phyloP scores from a whole-genome alignment of 148 eudicot species.

The Arctostaphylos glauca region DNA sequence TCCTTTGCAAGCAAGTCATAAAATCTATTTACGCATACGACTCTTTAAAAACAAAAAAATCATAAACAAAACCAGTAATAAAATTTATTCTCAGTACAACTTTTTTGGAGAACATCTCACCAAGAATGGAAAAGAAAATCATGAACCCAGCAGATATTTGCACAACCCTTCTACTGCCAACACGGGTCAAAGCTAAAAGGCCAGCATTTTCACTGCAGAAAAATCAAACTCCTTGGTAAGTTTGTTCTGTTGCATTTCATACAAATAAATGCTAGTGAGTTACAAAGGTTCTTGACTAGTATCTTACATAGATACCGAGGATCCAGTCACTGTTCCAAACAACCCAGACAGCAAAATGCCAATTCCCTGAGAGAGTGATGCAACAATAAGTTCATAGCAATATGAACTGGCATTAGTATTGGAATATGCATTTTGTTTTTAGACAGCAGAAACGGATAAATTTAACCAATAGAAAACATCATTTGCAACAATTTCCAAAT shows the following conservation, averaged over 20 bases:
- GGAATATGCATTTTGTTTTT: neutral
- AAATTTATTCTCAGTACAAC: neutral
- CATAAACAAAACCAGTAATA: neutral
- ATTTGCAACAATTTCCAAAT: neutral
- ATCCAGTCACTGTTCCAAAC: conserved; percentile 88
- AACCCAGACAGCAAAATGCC: conserved; percentile 85
- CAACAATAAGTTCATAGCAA: conserved; percentile 6
- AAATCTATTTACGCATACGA: neutral
- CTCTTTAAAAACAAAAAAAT: neutral
- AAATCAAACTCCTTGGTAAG: neutral
- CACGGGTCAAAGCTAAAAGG: conserved; percentile 80
- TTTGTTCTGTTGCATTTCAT: neutral
- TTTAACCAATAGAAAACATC: neutral
- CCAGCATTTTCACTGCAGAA: conserved; percentile 89
- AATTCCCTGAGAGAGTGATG: conserved; percentile 50
- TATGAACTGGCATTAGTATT: neutral
- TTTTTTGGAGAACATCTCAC: conserved; percentile 31
- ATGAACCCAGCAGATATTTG: conserved; percentile 93
- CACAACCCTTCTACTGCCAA: conserved; percentile 88
- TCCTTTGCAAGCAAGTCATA: neutral
- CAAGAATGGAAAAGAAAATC: conserved; percentile 95
- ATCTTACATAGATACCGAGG: conserved; percentile 89
- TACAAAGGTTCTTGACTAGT: neutral
- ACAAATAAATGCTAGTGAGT: neutral
- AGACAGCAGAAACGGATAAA: neutral